Percentiles rank a stretch among this genome's conserved stretches.
phyloP scores from a whole-genome alignment of 2,329 filamentous ascomycete species.

The Conoideocrella luteorostrata region DNA sequence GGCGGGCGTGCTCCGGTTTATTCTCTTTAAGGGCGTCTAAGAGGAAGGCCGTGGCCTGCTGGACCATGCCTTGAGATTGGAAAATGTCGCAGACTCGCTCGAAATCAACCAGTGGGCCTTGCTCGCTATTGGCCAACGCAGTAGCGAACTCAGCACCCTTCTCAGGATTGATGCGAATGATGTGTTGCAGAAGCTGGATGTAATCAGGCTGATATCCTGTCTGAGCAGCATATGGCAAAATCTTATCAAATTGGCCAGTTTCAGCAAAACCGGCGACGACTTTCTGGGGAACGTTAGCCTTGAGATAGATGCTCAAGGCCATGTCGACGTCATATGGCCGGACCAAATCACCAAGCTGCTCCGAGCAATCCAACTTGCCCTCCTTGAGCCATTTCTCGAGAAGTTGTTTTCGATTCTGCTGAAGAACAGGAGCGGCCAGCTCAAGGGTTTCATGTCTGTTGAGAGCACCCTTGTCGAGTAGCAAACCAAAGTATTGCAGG shows the following conservation, averaged over 20 bases:
- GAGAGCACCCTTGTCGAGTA: conserved; percentile 88
- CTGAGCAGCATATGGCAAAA: conserved; percentile 81
- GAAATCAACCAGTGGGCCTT: conserved; percentile 81
- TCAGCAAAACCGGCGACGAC: conserved; percentile 93
- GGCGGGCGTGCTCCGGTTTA: conserved; percentile 82
- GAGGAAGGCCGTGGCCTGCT: conserved; percentile 96
- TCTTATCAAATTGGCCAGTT: conserved; percentile 94
- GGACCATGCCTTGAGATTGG: conserved; percentile 95
- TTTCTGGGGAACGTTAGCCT: conserved; percentile 86
- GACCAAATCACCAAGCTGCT: conserved; percentile 92
- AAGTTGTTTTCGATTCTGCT: conserved; percentile 90
- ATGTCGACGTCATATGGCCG: conserved; percentile 83
- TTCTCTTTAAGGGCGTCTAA: conserved; percentile 94
- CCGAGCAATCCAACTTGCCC: conserved; percentile 91
- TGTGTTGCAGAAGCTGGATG: conserved; percentile 84
- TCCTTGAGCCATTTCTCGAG: conserved; percentile 98
- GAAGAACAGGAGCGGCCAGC: conserved; percentile 83
- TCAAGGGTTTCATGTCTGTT: conserved; percentile 94
- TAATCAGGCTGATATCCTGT: conserved; percentile 92
- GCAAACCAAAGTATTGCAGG: conserved; percentile 94
- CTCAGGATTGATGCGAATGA: conserved; percentile 83
- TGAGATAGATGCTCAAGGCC: conserved; percentile 82
- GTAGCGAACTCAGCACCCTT: conserved; percentile 93
- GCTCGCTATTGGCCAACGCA: conserved; percentile 83
- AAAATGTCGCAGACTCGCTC: conserved; percentile 96